Conservation (phyloP, 2,329 filamentous ascomycete species). For the Mycogone perniciosa region DNA sequence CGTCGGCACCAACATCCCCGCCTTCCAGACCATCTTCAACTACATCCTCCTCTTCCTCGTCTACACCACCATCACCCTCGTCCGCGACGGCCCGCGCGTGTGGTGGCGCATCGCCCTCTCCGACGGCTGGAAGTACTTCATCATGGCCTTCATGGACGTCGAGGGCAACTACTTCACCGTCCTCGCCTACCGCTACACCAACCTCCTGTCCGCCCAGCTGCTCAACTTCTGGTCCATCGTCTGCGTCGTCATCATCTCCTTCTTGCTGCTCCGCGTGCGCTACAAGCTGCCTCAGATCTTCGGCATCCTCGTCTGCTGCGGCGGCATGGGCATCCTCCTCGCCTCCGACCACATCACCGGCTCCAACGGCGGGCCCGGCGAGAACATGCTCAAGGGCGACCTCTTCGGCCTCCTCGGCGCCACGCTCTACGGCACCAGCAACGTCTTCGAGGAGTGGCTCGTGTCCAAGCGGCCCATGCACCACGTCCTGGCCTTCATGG, state of each 20-base stretch:
- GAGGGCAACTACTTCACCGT: constrained; percentile 98
- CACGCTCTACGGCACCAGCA: constrained; percentile 83
- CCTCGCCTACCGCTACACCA: constrained; percentile 86
- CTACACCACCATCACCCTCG: constrained; percentile 74
- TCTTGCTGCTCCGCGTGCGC: constrained; percentile 75
- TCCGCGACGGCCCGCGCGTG: constrained; percentile 67
- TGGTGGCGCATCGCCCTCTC: constrained; percentile 57
- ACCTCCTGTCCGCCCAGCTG: constrained; percentile 84
- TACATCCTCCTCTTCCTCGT: constrained; percentile 78
- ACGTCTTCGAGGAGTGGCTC: constrained; percentile 91
- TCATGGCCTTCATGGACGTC: constrained; percentile 88
- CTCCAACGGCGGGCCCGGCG: constrained; percentile 58
- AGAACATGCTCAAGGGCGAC: constrained; percentile 82
- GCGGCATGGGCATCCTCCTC: constrained; percentile 81
- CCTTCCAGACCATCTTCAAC: constrained; percentile 94
- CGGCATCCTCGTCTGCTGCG: constrained; percentile 86
- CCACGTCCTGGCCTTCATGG: constrained; percentile 88
- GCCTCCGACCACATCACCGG: constrained; percentile 81
- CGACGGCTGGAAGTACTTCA: constrained; percentile 90
- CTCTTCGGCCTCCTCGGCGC: constrained; percentile 86
- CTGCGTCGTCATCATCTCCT: constrained; percentile 79
- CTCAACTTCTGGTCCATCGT: constrained; percentile 99
- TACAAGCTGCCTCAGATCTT: constrained; percentile 81
- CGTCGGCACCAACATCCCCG: constrained; percentile 71
- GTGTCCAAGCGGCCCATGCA: constrained; percentile 82